Evolutionary conservation across 306 rosid genomes (phyloP).

Genomic region (Lithocarpus polystachyus): DNA sequence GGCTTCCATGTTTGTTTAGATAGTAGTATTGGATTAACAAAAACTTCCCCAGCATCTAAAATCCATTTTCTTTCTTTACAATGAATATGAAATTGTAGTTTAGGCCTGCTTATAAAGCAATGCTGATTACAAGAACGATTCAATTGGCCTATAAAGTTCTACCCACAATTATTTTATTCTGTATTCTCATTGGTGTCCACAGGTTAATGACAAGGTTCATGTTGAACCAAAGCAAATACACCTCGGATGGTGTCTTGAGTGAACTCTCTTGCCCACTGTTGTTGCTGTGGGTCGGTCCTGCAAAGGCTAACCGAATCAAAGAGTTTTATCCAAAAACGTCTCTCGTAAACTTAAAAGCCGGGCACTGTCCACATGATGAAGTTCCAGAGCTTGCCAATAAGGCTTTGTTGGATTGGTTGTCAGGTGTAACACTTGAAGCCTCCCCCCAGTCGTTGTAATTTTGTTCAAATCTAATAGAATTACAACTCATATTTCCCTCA

Average conservation of each 20-base stretch:
- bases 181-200: conserved; percentile 10
- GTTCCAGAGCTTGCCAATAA: conserved; percentile 72
- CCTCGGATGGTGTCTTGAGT: conserved; percentile 58
- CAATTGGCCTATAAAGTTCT: not conserved
- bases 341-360: conserved; percentile 76
- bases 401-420: conserved; percentile 77
- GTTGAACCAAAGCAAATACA: conserved; percentile 74
- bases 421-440: conserved; percentile 41
- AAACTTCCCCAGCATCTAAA: not conserved
- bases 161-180: not conserved
- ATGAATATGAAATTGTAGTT: not conserved
- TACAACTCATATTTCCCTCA: not conserved
- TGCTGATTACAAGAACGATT: not conserved
- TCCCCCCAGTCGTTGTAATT: conserved; percentile 49
- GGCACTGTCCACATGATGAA: conserved; percentile 94
- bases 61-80: not conserved
- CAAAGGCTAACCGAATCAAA: conserved; percentile 70
- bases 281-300: conserved; percentile 93
- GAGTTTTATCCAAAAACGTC: conserved; percentile 75
- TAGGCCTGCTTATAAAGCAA: not conserved
- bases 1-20: too few species aligned
- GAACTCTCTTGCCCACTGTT: conserved; percentile 79
- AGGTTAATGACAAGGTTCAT: conserved; percentile 91
- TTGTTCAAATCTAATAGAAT: not conserved
- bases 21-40: too few species aligned